Conservation (phyloP, 108 stramenopile species). For the Nannochloropsis salina region DNA sequence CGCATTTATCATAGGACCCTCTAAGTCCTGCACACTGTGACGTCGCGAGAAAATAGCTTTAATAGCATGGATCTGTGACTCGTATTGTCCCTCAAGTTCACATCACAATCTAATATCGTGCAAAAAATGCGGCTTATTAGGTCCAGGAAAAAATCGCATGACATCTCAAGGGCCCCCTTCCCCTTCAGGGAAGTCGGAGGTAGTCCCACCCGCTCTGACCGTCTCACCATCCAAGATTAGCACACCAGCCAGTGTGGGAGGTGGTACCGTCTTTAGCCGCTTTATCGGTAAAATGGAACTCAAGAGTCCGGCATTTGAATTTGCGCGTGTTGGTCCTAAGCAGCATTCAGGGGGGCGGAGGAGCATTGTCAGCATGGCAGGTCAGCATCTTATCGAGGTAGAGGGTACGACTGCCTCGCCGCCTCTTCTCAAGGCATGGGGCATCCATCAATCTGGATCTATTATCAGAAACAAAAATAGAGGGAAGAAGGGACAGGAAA, state of each 20-base stretch:
- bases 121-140: no score
- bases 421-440: not conserved
- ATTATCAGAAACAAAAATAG: not conserved
- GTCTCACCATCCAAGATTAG: not conserved
- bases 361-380: not conserved
- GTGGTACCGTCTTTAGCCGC: not conserved
- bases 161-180: no score
- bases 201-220: not conserved
- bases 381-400: not conserved
- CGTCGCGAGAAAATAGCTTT: no score
- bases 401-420: not conserved
- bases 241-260: not conserved
- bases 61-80: no score
- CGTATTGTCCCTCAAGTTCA: no score
- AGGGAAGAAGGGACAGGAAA: not conserved
- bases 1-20: no score
- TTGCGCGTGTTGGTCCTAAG: not conserved
- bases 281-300: constrained; percentile 15
- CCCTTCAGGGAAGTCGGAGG: not conserved
- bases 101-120: no score
- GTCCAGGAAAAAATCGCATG: no score
- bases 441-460: not conserved
- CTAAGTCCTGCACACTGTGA: no score
- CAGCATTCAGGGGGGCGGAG: not conserved
- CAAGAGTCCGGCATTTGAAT: constrained; percentile 9